Evolutionary conservation across 371 early-diverging fungal species (phyloP).

Genomic region (Syncephalastrum monosporum): DNA sequence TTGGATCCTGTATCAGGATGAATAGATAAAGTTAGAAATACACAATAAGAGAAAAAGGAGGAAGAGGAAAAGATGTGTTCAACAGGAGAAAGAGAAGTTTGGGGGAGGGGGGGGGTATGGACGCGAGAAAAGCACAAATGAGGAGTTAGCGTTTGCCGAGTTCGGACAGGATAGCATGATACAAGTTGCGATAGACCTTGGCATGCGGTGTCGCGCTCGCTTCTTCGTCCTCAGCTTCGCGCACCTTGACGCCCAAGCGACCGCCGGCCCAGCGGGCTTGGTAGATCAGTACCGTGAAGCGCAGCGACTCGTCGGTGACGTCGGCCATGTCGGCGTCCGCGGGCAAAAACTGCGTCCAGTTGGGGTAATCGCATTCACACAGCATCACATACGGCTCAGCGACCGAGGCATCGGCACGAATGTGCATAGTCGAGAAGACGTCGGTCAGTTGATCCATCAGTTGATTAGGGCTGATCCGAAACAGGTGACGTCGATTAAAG

Average conservation of each 20-base stretch:
- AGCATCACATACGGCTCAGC: conserved; percentile 23
- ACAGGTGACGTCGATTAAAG: conserved; percentile 33
- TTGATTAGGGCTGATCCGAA: conserved; percentile 25
- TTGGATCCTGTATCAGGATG: too few species aligned
- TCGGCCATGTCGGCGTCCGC: conserved; percentile 3
- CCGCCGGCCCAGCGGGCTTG: conserved; percentile 44
- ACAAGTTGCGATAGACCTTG: conserved; percentile 22
- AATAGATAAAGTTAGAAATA: too few species aligned
- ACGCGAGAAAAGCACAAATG: neutral
- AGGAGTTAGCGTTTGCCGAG: conserved; percentile 18
- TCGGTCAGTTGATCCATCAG: conserved; percentile 29
- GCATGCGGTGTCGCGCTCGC: conserved; percentile 9
- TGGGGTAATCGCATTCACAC: conserved; percentile 28
- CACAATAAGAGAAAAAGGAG: neutral
- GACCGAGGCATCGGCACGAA: conserved; percentile 12
- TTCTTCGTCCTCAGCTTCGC: conserved; percentile 29
- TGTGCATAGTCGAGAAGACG: conserved; percentile 18
- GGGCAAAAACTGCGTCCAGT: conserved; percentile 18
- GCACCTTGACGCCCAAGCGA: conserved; percentile 39
- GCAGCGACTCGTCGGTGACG: conserved; percentile 15
- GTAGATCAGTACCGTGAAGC: conserved; percentile 32
- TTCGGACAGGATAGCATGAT: conserved; percentile 26
- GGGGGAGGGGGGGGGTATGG: neutral
- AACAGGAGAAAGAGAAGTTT: neutral
- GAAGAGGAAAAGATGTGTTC: neutral